A percentile compares a stretch with the other conserved stretches of the same genome.
These are phyloP conservation scores for Neoboletus magnificus DNA, from an alignment of 768 basidiomycete species.

Conservation along the genomic window DNA sequence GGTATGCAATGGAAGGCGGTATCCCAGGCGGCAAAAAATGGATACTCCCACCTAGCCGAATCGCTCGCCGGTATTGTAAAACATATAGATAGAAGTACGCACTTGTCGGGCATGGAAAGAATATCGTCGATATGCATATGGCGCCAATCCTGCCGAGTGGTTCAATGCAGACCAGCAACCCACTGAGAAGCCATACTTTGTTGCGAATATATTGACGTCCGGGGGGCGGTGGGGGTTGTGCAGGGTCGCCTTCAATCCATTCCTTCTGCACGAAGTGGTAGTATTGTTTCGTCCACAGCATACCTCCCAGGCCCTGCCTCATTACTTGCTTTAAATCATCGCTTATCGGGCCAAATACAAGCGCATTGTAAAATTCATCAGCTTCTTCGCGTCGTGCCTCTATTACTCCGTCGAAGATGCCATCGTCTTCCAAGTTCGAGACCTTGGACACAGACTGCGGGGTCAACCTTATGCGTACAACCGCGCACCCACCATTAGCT, in stretches of 20 bases:
- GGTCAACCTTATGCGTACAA: conserved; percentile 92
- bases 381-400: conserved; percentile 92
- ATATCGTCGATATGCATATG: conserved; percentile 96
- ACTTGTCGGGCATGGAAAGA: conserved; percentile 99
- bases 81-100: conserved; percentile 15
- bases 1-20: conserved; percentile 99
- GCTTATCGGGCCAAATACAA: conserved; percentile 80
- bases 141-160: conserved; percentile 72
- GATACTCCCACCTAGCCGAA: conserved; percentile 85
- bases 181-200: conserved; percentile 44
- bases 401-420: conserved; percentile 80
- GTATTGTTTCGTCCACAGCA: conserved; percentile 99
- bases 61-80: conserved; percentile 4
- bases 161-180: background rate
- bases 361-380: conserved; percentile 88
- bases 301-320: conserved; percentile 93
- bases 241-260: conserved; percentile 94
- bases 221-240: conserved; percentile 91
- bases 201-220: conserved; percentile 85
- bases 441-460: conserved; percentile 72
- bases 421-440: conserved; percentile 80
- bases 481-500: conserved; percentile 87
- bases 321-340: conserved; percentile 95
- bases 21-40: conserved; percentile 98
- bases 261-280: conserved; percentile 96